These are phyloP conservation scores for Trametes pubescens DNA, from an alignment of 1,284 basidiomycete species.

Conservation along the genomic window DNA sequence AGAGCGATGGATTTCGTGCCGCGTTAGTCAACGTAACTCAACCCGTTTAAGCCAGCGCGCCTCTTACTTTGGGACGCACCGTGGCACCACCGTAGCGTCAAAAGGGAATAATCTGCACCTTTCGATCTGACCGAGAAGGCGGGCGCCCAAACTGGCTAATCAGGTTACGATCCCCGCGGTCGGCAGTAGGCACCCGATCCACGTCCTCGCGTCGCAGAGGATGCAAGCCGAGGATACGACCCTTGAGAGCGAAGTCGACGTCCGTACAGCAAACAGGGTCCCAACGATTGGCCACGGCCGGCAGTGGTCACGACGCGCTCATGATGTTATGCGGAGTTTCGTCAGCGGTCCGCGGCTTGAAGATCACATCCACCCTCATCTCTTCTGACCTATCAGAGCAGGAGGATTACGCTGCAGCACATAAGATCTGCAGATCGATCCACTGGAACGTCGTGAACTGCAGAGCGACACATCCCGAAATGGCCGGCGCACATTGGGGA, in stretches of 20 bases:
- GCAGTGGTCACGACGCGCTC: not conserved
- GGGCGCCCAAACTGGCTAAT: conserved; percentile 1
- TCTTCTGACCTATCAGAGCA: conserved; percentile 24
- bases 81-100: not conserved
- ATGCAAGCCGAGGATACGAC: not conserved
- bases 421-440: conserved; percentile 14
- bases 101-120: not conserved
- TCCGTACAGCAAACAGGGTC: not conserved
- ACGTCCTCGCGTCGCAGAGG: too few relatives aligned
- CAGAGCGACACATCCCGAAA: conserved; percentile 20
- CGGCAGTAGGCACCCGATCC: conserved; percentile 3
- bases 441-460: conserved; percentile 8
- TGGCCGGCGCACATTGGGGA: conserved; percentile 15
- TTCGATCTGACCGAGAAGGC: not conserved
- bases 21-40: not conserved
- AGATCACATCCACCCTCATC: not conserved
- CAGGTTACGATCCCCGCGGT: not conserved
- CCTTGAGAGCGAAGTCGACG: not conserved
- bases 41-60: not conserved
- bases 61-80: not conserved
- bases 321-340: conserved; percentile 16
- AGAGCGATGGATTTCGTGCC: not conserved
- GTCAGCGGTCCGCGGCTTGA: conserved; percentile 17
- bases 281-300: not conserved
- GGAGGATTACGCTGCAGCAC: conserved; percentile 19